Evolutionary conservation across 176 grass and related monocot species (phyloP).

Genomic region (Puccinellia tenuiflora): DNA sequence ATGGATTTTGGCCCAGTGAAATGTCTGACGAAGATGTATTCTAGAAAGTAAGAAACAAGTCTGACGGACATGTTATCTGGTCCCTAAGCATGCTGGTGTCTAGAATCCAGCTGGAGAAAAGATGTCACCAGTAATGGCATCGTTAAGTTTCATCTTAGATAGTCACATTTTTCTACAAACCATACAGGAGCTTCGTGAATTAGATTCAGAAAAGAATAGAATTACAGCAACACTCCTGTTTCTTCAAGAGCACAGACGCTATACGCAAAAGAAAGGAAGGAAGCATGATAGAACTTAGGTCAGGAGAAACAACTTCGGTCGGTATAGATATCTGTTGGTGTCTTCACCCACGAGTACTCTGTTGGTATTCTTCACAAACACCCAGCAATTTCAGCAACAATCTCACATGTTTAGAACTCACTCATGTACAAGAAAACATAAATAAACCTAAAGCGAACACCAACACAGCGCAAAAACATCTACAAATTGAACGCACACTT

Average conservation of each 20-base stretch:
- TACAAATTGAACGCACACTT: constrained; percentile 22
- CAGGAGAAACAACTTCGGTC: not conserved
- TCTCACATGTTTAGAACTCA: not conserved
- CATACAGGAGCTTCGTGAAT: not conserved
- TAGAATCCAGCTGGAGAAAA: not conserved
- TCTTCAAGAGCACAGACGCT: not conserved
- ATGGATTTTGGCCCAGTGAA: too few species aligned
- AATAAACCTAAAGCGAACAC: not conserved
- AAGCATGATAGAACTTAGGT: not conserved
- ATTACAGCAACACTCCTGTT: not conserved
- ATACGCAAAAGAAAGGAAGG: not conserved
- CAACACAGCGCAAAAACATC: constrained; percentile 34
- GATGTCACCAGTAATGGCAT: not conserved
- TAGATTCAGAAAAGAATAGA: not conserved
- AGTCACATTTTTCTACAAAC: not conserved
- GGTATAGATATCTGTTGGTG: not conserved
- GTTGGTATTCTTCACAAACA: constrained; percentile 2
- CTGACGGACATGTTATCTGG: not conserved
- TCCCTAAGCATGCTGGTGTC: not conserved
- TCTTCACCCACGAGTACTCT: not conserved
- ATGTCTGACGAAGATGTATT: too few species aligned
- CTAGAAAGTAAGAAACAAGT: not conserved
- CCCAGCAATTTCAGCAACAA: not conserved
- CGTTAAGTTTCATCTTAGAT: not conserved
- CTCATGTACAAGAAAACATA: constrained; percentile 6